Evolutionary conservation across 495 filamentous ascomycete species (phyloP).

Genomic region (Hypoxylon fragiforme): DNA sequence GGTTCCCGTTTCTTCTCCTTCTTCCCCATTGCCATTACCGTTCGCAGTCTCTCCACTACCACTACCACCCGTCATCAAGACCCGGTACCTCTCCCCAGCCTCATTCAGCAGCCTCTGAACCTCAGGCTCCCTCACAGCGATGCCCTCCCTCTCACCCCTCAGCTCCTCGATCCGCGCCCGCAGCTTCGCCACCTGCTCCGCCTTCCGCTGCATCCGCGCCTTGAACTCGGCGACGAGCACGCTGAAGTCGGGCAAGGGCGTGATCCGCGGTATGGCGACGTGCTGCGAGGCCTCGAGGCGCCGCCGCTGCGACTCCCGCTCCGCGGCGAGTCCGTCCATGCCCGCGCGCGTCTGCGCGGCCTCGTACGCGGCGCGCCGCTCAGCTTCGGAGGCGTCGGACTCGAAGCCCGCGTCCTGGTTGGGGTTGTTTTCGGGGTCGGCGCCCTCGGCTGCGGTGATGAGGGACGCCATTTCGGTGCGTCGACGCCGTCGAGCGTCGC

Average conservation of each 20-base stretch:
- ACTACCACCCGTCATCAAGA: slow-evolving; percentile 37
- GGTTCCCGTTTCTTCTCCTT: slow-evolving; percentile 45
- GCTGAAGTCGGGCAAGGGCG: slow-evolving; percentile 49
- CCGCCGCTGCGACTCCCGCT: slow-evolving; percentile 43
- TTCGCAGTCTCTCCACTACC: neutral
- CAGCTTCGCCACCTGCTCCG: slow-evolving; percentile 37
- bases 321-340: slow-evolving; percentile 62
- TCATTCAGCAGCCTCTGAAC: slow-evolving; percentile 81
- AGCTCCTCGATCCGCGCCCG: slow-evolving; percentile 39
- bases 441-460: slow-evolving; percentile 77
- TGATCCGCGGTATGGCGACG: slow-evolving; percentile 52
- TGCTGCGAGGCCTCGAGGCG: slow-evolving; percentile 24
- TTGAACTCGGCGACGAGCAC: slow-evolving; percentile 53
- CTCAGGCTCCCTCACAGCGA: slow-evolving; percentile 73
- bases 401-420: slow-evolving; percentile 54
- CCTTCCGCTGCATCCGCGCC: slow-evolving; percentile 40
- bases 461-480: slow-evolving; percentile 79
- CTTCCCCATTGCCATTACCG: slow-evolving; percentile 1
- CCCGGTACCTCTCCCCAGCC: slow-evolving; percentile 73
- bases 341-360: slow-evolving; percentile 82
- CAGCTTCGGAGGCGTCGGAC: slow-evolving; percentile 76
- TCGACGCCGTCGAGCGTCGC: slow-evolving; percentile 67
- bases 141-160: slow-evolving; percentile 54
- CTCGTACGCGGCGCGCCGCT: slow-evolving; percentile 84
- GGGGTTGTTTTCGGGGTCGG: too few relatives aligned